Base-by-base conservation (phyloP, 1,284 basidiomycete genomes). In the Fomitopsis pinicola region DNA sequence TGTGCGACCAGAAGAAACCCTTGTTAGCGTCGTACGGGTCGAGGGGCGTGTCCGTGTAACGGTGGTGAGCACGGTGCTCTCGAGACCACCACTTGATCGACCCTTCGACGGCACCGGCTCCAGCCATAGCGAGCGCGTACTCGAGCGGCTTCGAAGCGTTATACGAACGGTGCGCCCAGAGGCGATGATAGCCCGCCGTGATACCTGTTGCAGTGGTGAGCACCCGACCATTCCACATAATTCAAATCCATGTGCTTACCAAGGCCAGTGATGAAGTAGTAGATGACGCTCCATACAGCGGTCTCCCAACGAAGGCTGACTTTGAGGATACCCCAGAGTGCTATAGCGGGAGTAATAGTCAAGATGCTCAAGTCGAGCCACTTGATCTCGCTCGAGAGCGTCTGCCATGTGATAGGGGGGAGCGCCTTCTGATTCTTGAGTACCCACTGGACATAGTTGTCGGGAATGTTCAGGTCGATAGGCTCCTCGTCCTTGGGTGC, bases 11-110 rank as follows among this genome's bases (percentile, higher is more conserved):
- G 64, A 80, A 80, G 66, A 92, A 81, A 28, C 95, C 95, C 71
- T 89, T 86, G 76, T 94, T 90, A 3, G 95, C 94, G 64, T 91
- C 91, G 80, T 97, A 97, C 0, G 94, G 95, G 78, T 97, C 94
- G 63, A 97, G 89, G 62, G 95, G 91, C 69, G 95, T 97, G 78
- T 97, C 95, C 72, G 94, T 97, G 80, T 97, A 96, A 57, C 94
- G 85, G 75, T 96, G 94, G 77, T 97, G 94, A 9, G 95, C 93
- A 64, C 95, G 89, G 80, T 97, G 94, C 62, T 92, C 93, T 54
- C 94, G 85, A n/a, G 87, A 87, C 95, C 95, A 97, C 95, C 94
- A 97, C 73, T 89, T 89, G 77, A 96, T 94, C 19, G 93, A 94
- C 28, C 95, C 94, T 71, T 97, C 85, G 38, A 94, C 91, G 12